Conservation (phyloP, 75 land plant species). For the Pinus albicaulis region DNA sequence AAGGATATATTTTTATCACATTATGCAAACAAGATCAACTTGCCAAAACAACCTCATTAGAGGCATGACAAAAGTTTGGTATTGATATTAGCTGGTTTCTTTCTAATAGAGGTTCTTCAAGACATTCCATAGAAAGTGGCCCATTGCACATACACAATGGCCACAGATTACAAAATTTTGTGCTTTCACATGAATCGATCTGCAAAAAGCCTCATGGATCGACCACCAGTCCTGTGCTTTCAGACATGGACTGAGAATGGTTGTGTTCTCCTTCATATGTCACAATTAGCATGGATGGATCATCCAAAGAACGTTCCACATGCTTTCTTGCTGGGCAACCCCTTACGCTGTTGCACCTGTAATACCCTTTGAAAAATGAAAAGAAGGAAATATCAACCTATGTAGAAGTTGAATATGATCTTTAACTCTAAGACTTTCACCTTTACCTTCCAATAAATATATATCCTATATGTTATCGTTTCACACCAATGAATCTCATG, state of each 20-base stretch:
- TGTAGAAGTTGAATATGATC: neutral
- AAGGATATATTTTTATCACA: neutral
- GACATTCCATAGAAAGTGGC: neutral
- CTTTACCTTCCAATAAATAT: neutral
- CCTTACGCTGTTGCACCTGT: constrained; percentile 53
- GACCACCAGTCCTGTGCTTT: constrained; percentile 1
- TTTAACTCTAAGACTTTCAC: neutral
- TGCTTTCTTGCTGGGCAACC: constrained; percentile 62
- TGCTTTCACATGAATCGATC: neutral
- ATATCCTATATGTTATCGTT: neutral
- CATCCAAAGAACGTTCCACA: constrained; percentile 50
- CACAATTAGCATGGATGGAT: constrained; percentile 46
- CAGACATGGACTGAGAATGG: constrained; percentile 6
- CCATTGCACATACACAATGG: neutral
- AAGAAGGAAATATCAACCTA: neutral
- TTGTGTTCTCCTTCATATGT: constrained; percentile 57
- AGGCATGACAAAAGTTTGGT: neutral
- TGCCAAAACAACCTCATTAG: constrained; percentile 6
- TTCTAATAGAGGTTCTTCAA: neutral
- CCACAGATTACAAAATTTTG: neutral
- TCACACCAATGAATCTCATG: neutral
- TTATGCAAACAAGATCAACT: neutral
- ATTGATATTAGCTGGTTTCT: neutral
- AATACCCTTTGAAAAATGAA: constrained; percentile 46
- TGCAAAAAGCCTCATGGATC: neutral